Base-by-base conservation (phyloP, 1,139 yeast species). In the Kodamaea ohmeri region DNA sequence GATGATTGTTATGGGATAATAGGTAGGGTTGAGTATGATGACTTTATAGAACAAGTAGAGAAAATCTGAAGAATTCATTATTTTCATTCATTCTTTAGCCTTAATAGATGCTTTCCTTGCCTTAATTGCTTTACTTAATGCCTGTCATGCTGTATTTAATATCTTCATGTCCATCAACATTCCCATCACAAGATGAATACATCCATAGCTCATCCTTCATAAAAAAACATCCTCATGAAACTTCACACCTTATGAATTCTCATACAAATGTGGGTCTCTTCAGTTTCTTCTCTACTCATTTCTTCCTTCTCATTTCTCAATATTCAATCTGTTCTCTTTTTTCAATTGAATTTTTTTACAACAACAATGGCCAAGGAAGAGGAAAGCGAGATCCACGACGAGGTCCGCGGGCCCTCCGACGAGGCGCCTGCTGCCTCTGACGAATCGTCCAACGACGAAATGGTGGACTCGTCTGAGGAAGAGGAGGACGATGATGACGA, bases 401-500 rank as follows among this genome's bases (percentile, higher is more conserved):
- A 48, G 24, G 54, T 57, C 36, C 63, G 58, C 34, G 42, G 47
- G 37, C 47, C 49, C 29, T 71, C 66, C 39, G 71, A 58, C 34
- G 68, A 65, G 34, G 70, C 57, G 34, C n/a, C 58, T 32, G 42
- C 48, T 36, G 48, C 49, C 29, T 71, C 66, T 39, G 71, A 58
- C 34, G 68, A 65, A 35, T 70, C 57, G 34, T 69, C 65, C 34
- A 71, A 66, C 25, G 26, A 30, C 35, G 71, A 66, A 44, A 76
- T 73, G 13, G 71, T 78, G 44, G 87, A 80, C 46, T 83, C 87
- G 8, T 81, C 88, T 16, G 87, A 82, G 25, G 88, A 81, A 43
- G 90, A 83, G 41, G 89, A 83, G 27, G 80, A 78, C 32, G 90
- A 83, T 12, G 84, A 80, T 19, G 87, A 82, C 50, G 90, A 81